A percentile compares a stretch with the other conserved stretches of the same genome.
phyloP scores from a whole-genome alignment of 208 protist genomes.

The Lotmaria passim region DNA sequence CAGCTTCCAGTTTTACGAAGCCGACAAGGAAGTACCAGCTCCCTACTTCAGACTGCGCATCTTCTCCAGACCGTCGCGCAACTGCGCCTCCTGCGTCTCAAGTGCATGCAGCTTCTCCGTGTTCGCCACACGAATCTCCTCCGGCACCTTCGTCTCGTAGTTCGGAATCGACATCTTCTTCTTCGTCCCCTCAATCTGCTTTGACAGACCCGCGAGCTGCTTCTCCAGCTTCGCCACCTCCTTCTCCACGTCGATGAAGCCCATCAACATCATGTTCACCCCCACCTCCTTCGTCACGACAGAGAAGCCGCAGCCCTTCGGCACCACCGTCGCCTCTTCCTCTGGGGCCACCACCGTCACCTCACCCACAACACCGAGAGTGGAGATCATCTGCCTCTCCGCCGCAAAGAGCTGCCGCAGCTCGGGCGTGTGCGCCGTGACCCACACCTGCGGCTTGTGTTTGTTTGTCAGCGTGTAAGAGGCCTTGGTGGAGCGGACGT shows the following conservation, averaged over 20 bases:
- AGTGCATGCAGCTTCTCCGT: conserved; percentile 79
- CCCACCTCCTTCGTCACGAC: conserved; percentile 84
- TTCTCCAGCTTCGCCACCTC: conserved; percentile 90
- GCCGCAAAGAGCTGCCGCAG: conserved; percentile 46
- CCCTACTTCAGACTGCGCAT: conserved; percentile 58
- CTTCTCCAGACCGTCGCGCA: conserved; percentile 74
- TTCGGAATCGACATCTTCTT: conserved; percentile 91
- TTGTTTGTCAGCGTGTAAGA: conserved; percentile 92
- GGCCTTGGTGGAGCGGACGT: conserved; percentile 87
- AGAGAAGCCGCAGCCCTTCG: conserved; percentile 88
- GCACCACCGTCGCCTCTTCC: conserved; percentile 55
- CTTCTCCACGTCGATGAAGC: conserved; percentile 91
- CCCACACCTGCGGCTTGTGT: conserved; percentile 83
- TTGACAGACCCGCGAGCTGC: conserved; percentile 73
- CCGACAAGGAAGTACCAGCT: too few species aligned
- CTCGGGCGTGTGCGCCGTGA: conserved; percentile 58
- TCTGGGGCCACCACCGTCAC: conserved; percentile 61
- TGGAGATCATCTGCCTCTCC: conserved; percentile 72
- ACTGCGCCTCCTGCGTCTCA: conserved; percentile 66
- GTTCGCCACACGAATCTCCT: conserved; percentile 80
- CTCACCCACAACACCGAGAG: conserved; percentile 81
- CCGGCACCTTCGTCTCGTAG: conserved; percentile 92
- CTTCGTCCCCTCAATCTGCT: conserved; percentile 82
- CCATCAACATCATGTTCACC: conserved; percentile 90
- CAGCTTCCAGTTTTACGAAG: too few species aligned